Evolutionary conservation across 495 filamentous ascomycete genomes (phyloP).

Genomic region (Aspergillus diversus): DNA sequence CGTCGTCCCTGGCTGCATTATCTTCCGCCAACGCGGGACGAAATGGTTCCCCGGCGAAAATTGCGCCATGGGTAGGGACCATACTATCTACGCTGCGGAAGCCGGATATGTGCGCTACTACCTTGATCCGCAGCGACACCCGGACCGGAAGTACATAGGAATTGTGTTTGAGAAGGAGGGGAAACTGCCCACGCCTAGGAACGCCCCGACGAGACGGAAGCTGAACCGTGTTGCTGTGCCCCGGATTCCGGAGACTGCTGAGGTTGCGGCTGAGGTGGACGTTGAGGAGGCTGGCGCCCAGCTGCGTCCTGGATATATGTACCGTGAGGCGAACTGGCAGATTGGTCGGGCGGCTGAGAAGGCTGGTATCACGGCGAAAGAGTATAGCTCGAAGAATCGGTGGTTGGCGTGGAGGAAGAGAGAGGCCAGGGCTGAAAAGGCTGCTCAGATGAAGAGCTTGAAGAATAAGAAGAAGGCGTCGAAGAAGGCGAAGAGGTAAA

Average conservation of each 20-base stretch:
- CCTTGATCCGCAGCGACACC: slow-evolving; percentile 76
- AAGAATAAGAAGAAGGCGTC: slow-evolving; percentile 54
- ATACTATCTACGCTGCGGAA: slow-evolving; percentile 87
- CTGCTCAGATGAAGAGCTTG: slow-evolving; percentile 61
- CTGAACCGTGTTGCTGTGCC: slow-evolving; percentile 67
- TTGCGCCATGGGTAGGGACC: slow-evolving; percentile 90
- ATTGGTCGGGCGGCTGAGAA: slow-evolving; percentile 73
- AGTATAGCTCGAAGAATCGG: slow-evolving; percentile 59
- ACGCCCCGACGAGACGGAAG: slow-evolving; percentile 64
- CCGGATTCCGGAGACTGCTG: slow-evolving; percentile 33
- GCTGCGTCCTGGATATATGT: slow-evolving; percentile 73
- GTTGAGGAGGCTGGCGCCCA: slow-evolving; percentile 46
- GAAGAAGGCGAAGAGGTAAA: slow-evolving; percentile 42
- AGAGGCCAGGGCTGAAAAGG: slow-evolving; percentile 52
- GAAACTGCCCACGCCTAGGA: slow-evolving; percentile 71
- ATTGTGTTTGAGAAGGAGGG: slow-evolving; percentile 77
- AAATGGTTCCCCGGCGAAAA: slow-evolving; percentile 95
- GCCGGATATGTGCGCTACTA: slow-evolving; percentile 96
- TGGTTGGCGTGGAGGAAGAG: slow-evolving; percentile 67
- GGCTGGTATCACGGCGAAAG: slow-evolving; percentile 54
- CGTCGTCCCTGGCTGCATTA: slow-evolving; percentile 93
- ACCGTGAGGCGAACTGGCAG: slow-evolving; percentile 81
- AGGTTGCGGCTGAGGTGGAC: slow-evolving; percentile 39
- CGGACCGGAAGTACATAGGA: slow-evolving; percentile 88
- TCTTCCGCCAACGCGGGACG: slow-evolving; percentile 95